Evolutionary conservation across 1,139 yeast species (phyloP), one percentile per base, ranked within the genome.

Genomic region (Candida buenavistaensis): DNA sequence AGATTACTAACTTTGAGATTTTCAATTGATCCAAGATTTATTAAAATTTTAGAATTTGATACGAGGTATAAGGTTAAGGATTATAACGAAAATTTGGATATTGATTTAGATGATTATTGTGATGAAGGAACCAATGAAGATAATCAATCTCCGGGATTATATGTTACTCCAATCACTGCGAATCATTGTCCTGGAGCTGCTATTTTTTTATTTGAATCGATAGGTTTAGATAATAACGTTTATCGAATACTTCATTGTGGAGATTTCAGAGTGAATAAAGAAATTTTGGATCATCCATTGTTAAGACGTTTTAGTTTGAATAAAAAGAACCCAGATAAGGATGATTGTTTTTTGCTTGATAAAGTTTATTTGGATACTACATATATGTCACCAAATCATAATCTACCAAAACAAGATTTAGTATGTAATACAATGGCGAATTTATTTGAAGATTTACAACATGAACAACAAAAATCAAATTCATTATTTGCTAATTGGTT

Each of bases 161-260:
- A 69, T 30, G 89, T 87, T 0, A 73, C 80, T 0, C 67, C 82
- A 7, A 60, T 84, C 7, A 87, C 86, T 43, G 98, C 97, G 0
- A 90, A 92, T 47, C 98, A 92, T 58, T 92, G 98, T 57, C 97
- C 97, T 1, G 98, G 98, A 2, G 87, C 97, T 1, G 88, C 79
- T 0, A 75, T 92, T 0, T 84, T 89, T 43, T 59, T 89, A 12
- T 83, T 87, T 48, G 83, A 82, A 50, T 75, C 82, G 0, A 51
- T 57, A 14, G 49, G 59, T 10, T n/a, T 41, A 14, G 52, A 55
- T 30, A 55, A 58, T 1, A 39, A 34, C 20, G 48, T 45, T 35
- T 50, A 66, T 30, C 57, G 64, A 24, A 66, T 76, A 1, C 58
- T 92, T 24, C 98, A 92, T 55, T 89, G 97, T 37, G 98, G 97